Percentiles rank a stretch among this genome's conserved stretches.
These are phyloP conservation scores for Ophiosphaerella korrae DNA, from an alignment of 2,329 filamentous ascomycete species.

Conservation along the genomic window DNA sequence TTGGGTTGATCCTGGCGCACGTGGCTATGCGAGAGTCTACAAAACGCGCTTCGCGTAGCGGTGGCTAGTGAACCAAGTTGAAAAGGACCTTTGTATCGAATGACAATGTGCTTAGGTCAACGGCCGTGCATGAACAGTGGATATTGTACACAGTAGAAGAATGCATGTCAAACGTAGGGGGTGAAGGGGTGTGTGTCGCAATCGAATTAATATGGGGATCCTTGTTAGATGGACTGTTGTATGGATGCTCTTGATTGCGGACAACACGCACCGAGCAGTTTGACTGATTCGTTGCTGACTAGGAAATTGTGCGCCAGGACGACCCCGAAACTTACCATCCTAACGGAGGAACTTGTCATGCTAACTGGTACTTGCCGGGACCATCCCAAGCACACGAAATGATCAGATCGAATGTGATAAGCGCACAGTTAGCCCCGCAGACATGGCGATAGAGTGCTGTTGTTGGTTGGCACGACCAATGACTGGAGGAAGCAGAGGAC, in stretches of 20 bases:
- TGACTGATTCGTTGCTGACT: conserved; percentile 2
- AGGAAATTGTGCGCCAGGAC: conserved; percentile 1
- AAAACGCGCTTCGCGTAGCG: conserved; percentile 17
- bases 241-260: not conserved
- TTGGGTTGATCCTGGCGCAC: conserved; percentile 13
- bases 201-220: not conserved
- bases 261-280: not conserved
- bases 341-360: conserved; percentile 2
- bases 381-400: conserved; percentile 3
- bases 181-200: not conserved
- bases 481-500: conserved; percentile 16
- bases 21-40: conserved; percentile 11
- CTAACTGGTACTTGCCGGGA: conserved; percentile 1
- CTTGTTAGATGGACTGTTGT: not conserved
- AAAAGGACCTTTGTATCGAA: not conserved
- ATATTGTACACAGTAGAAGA: not conserved
- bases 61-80: conserved; percentile 20
- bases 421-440: conserved; percentile 1
- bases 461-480: conserved; percentile 12
- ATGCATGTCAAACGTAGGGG: no score
- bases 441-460: conserved; percentile 22
- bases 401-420: not conserved
- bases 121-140: conserved; percentile 4
- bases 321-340: conserved; percentile 11
- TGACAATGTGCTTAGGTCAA: no score